Evolutionary conservation across 371 early-diverging fungal species (phyloP).

Genomic region (Syncephalis plumigaleata): DNA sequence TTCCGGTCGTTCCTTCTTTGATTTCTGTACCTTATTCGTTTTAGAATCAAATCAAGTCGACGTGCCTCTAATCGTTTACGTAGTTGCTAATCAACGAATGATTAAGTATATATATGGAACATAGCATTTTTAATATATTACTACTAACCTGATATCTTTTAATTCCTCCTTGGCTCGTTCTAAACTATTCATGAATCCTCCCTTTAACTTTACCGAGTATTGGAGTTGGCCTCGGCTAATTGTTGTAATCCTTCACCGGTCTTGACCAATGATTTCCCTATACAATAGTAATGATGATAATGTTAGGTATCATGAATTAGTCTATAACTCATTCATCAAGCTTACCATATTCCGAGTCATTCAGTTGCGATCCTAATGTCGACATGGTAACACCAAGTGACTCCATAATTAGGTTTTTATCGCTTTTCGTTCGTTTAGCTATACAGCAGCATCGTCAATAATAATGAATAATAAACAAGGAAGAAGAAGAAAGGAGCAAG

Average conservation of each 20-base stretch:
- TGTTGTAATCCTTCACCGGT: slow-evolving; percentile 6
- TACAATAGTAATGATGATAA: not conserved
- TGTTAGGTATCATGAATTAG: slow-evolving; percentile 5
- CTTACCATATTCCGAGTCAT: slow-evolving; percentile 1
- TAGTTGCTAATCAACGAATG: slow-evolving; percentile 3
- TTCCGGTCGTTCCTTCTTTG: slow-evolving; percentile 77
- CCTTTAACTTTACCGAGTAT: slow-evolving; percentile 9
- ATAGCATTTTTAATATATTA: not conserved
- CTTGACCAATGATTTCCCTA: not conserved
- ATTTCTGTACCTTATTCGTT: slow-evolving; percentile 60
- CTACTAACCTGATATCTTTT: slow-evolving; percentile 14
- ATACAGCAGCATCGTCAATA: too few relatives aligned
- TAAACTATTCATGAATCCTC: slow-evolving; percentile 6
- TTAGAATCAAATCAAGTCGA: slow-evolving; percentile 83
- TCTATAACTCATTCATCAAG: slow-evolving; percentile 39
- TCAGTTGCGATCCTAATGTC: not conserved
- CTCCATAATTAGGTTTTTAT: not conserved
- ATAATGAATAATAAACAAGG: slow-evolving; percentile 1
- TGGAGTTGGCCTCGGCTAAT: slow-evolving; percentile 19
- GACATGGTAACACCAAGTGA: not conserved
- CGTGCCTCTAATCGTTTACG: slow-evolving; percentile 75
- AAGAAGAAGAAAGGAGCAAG: not conserved
- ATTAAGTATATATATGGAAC: not conserved
- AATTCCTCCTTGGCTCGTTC: slow-evolving; percentile 9
- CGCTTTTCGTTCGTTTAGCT: not conserved